Base-by-base conservation (phyloP, 192 early-diverging fungal species). In the Coemansia sp. region DNA sequence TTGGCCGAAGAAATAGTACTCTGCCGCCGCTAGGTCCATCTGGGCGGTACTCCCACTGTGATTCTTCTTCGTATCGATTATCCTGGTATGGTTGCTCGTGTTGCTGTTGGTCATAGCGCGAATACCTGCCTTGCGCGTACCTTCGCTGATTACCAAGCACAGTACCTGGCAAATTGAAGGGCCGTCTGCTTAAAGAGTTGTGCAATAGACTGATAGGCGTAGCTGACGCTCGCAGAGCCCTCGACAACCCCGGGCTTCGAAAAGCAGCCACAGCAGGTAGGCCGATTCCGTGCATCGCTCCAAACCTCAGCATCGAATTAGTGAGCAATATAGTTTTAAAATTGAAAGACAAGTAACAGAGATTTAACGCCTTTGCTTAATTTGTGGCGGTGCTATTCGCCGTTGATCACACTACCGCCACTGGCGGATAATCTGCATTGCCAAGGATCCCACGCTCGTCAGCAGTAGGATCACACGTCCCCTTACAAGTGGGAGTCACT, bases 1-100 rank as follows among this genome's bases (percentile, higher is more conserved):
- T 67, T 9, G 73, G 78, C 21, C 64, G 62, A 29, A 75, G 14
- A 23, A 81, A 44, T 34, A 55, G 60, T 5, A 76, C 70, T 17
- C 64, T 57, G 1, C 51, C 58, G 31, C 59, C 59, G 21, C 45
- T 61, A 1, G 70, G 63, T 8, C 68, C 63, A 7, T 58, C 55
- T 1, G 68, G 64, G 6, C 41, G 67, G 31, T 66, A 67, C 29
- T 72, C 66, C 66, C 66, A 65, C 14, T 58, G 48, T 0, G 44
- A 19, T 10, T 72, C 70, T 58, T 31, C 55, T 11, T 42, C 41
- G 5, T 64, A 21, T 9, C 48, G 44, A 17, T 55, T 21, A 12
- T 72, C 45, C 38, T 67, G 19, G 37, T 69, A 53, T 21, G 32
- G 27, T n/a, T 65, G 36, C 19, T 73, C 41, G 34, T 73, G 42